phyloP scores from a whole-genome alignment of 208 protist genomes.

The Leishmania turanica region DNA sequence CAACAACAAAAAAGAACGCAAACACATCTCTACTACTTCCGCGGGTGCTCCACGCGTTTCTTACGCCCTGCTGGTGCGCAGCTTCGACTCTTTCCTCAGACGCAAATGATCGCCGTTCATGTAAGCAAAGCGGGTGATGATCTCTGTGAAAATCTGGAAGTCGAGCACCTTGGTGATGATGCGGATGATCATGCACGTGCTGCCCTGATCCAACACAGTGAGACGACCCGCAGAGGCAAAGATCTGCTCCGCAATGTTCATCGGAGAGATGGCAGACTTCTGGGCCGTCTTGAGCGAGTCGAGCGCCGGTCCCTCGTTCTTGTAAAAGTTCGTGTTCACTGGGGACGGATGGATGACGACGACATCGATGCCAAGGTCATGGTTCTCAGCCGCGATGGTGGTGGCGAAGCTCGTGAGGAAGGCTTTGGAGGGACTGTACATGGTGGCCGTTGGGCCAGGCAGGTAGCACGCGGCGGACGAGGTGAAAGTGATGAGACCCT shows the following conservation, averaged over 20 bases:
- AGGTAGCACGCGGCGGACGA: constrained; percentile 82
- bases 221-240: constrained; percentile 83
- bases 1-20: not conserved
- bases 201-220: constrained; percentile 87
- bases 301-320: constrained; percentile 78
- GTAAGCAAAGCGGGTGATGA: constrained; percentile 76
- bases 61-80: constrained; percentile 37
- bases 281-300: constrained; percentile 74
- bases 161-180: constrained; percentile 84
- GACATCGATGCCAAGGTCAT: constrained; percentile 84
- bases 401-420: constrained; percentile 88
- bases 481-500: constrained; percentile 91
- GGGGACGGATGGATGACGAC: constrained; percentile 89
- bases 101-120: constrained; percentile 76
- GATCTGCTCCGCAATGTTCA: constrained; percentile 83
- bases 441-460: constrained; percentile 84
- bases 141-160: constrained; percentile 83
- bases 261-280: constrained; percentile 69
- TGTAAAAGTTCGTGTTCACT: constrained; percentile 92
- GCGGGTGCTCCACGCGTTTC: not conserved
- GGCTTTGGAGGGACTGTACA: constrained; percentile 94
- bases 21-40: constrained; percentile 16
- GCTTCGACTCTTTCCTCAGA: constrained; percentile 54
- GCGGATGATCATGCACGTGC: constrained; percentile 68
- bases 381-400: constrained; percentile 81